Base-by-base conservation (phyloP, 1,139 yeast genomes). In the Kluyveromyces sp. region DNA sequence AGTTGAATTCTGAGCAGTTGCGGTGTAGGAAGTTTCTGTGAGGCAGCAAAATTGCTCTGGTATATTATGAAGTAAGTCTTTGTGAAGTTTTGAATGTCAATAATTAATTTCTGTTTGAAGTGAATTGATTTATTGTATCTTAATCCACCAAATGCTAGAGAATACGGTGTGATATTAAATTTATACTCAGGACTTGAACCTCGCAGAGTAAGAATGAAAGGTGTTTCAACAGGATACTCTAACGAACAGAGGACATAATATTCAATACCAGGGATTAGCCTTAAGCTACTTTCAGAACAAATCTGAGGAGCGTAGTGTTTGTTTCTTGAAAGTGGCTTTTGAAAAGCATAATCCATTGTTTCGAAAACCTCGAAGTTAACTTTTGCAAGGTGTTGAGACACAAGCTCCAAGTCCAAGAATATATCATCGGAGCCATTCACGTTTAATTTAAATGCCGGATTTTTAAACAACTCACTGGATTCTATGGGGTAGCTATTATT, bases 401-500 rank as follows among this genome's bases (percentile, higher is more conserved):
- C 71, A n/a, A 79, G 42, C 48, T 77, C 79, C 27, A 73, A 55
- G 48, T 71, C 68, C 26, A 73, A 54, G 27, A 68, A 53, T 2
- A 64, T 54, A 30, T 59, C 59, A 15, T 37, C 59, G 27, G 45
- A 57, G 45, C 50, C 56, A 34, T 15, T 45, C 39, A 45, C 65
- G 56, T 49, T 57, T 55, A 60, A 67, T 44, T 68, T 65, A 56
- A 69, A 83, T 53, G 84, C 88, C 0, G 95, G 95, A 54, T 85
- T 86, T 36, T 68, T 61, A 34, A 75, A 66, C 55, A 73, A 85
- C 1, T 75, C 64, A 2, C 77, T 66, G 39, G 69, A 53, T 0
- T 75, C 55, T 77, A 81, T 77, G 52, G 73, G 75, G 0, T 92
- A 90, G 2, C 87, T 89, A 39, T 73, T 64, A 15, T 65, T 64